Percentiles rank a stretch among this genome's conserved stretches.
Conservation (phyloP, 139 green algal species). For the Coelastrella sp. region DNA sequence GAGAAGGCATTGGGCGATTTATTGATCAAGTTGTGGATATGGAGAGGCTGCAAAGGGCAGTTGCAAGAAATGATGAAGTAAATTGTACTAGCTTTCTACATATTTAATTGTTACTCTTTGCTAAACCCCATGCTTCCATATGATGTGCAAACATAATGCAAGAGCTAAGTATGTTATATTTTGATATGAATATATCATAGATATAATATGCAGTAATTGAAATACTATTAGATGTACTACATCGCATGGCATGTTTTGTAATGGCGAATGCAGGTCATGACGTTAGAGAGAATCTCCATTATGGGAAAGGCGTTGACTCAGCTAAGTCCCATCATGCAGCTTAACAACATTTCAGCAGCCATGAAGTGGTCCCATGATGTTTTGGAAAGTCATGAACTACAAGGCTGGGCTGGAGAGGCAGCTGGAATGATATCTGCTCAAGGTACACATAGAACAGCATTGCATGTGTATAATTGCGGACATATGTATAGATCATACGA, state of each 20-base stretch:
- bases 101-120: too few species aligned
- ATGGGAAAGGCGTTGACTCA: conserved; percentile 27
- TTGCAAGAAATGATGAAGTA: conserved; percentile 27
- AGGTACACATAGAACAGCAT: too few species aligned
- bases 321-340: neutral
- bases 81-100: too few species aligned
- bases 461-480: too few species aligned
- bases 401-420: neutral
- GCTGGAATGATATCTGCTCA: neutral
- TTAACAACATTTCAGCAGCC: neutral
- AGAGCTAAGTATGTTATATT: too few species aligned
- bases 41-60: neutral
- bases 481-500: too few species aligned
- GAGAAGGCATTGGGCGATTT: neutral
- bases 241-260: too few species aligned
- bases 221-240: too few species aligned
- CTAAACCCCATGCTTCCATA: too few species aligned
- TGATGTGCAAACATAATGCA: too few species aligned
- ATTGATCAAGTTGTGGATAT: conserved; percentile 1
- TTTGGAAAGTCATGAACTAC: neutral
- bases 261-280: conserved; percentile 15
- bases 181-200: too few species aligned
- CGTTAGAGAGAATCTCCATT: neutral
- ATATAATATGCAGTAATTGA: too few species aligned
- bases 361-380: neutral